A percentile compares a stretch with the other conserved stretches of the same genome.
Conservation (phyloP, 371 early-diverging fungal genomes). For the Saksenaea vasiformis region DNA sequence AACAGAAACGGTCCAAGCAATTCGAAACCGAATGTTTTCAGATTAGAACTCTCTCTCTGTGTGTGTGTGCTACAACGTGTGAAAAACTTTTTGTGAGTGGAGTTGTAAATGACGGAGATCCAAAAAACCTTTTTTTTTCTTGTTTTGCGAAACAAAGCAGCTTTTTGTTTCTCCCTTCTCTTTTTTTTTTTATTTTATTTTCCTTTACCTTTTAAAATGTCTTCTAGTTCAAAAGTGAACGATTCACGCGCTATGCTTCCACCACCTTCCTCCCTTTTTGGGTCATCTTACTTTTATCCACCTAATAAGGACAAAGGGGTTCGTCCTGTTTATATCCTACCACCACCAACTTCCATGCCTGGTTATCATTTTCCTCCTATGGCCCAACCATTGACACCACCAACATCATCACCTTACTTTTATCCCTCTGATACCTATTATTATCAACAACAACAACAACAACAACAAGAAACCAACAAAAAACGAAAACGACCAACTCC, state of each 20-base stretch:
- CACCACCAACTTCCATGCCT: conserved; percentile 41
- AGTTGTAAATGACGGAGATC: neutral
- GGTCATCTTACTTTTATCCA: neutral
- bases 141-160: neutral
- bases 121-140: neutral
- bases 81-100: neutral
- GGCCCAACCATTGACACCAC: conserved; percentile 1
- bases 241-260: conserved; percentile 1
- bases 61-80: neutral
- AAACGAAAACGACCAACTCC: conserved; percentile 4
- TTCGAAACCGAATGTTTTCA: neutral
- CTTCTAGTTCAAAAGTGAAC: neutral
- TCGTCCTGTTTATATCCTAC: conserved; percentile 41
- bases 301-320: neutral
- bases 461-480: conserved; percentile 11
- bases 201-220: neutral
- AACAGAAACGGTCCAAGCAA: neutral
- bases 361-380: conserved; percentile 29
- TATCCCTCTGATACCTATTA: conserved; percentile 1
- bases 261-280: conserved; percentile 2
- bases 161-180: neutral
- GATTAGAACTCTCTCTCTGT: neutral
- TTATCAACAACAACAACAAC: conserved; percentile 10
- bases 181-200: neutral
- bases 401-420: neutral